phyloP scores from a whole-genome alignment of 768 basidiomycete species.

The Lactifluus rugatus region DNA sequence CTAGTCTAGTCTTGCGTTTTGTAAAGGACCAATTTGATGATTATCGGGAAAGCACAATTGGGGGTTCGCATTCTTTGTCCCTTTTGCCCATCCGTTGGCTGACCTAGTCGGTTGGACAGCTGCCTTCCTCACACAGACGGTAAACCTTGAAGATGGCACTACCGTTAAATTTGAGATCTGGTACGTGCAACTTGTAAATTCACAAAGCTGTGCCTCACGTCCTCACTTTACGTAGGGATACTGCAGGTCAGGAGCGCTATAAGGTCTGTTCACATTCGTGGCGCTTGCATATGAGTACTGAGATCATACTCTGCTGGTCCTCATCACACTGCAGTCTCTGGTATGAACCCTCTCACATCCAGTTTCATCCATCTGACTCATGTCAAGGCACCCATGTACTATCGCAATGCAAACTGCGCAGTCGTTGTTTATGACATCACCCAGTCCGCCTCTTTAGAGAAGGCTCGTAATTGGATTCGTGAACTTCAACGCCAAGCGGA shows the following conservation, averaged over 20 bases:
- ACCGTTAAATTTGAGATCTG: constrained; percentile 98
- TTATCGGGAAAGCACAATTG: constrained; percentile 91
- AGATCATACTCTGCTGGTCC: constrained; percentile 6
- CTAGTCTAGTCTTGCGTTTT: constrained; percentile 86
- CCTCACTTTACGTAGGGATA: constrained; percentile 53
- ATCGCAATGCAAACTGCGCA: constrained; percentile 88
- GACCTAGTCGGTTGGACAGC: constrained; percentile 37
- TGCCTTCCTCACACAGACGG: constrained; percentile 97
- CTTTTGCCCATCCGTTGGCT: constrained; percentile 15
- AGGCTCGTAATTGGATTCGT: constrained; percentile 92
- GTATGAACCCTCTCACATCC: constrained; percentile 27
- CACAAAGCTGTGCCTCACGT: background rate
- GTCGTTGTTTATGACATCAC: constrained; percentile 98
- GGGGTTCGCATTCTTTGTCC: constrained; percentile 39
- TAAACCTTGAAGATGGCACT: constrained; percentile 78
- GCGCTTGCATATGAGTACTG: constrained; percentile 4
- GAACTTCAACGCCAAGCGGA: constrained; percentile 97
- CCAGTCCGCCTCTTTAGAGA: constrained; percentile 81
- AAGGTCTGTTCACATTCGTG: constrained; percentile 40
- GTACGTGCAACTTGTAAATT: constrained; percentile 34
- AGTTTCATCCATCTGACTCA: background rate
- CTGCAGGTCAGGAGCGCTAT: constrained; percentile 92
- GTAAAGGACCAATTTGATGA: constrained; percentile 96
- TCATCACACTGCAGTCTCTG: constrained; percentile 30
- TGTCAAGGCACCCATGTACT: constrained; percentile 85